These are phyloP conservation scores for Zangia roseola DNA, from an alignment of 768 basidiomycete genomes.

Conservation along the genomic window DNA sequence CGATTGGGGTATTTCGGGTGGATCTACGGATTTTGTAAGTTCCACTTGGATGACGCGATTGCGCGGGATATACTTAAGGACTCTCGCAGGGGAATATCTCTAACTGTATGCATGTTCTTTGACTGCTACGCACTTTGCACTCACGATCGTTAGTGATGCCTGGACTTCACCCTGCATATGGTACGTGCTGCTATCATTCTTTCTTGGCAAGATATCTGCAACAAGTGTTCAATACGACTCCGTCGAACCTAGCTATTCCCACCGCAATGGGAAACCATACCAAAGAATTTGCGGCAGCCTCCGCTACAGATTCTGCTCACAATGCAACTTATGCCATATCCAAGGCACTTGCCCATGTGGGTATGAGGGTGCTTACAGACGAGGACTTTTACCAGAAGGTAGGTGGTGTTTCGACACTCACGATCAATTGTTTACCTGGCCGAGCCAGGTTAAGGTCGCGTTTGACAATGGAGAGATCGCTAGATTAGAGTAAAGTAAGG, in stretches of 20 bases:
- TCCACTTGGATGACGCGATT: not conserved
- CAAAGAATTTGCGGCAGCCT: conserved; percentile 57
- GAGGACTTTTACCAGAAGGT: conserved; percentile 62
- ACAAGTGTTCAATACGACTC: not conserved
- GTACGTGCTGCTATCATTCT: conserved; percentile 15
- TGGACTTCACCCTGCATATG: conserved; percentile 69
- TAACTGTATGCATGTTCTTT: conserved; percentile 48
- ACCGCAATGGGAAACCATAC: conserved; percentile 84
- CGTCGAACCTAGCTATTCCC: conserved; percentile 65
- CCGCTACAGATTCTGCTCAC: conserved; percentile 60
- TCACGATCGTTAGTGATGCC: conserved; percentile 47
- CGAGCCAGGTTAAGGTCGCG: conserved; percentile 46
- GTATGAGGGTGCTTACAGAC: conserved; percentile 66
- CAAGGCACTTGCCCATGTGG: conserved; percentile 70
- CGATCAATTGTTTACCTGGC: not conserved
- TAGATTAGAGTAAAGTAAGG: no score
- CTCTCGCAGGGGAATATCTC: conserved; percentile 51
- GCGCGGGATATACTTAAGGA: not conserved
- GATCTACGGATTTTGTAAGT: conserved; percentile 83
- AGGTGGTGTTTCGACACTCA: not conserved
- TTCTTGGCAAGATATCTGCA: not conserved
- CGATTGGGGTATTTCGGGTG: conserved; percentile 63
- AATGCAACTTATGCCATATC: conserved; percentile 64
- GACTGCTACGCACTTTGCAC: no score
- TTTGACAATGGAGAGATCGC: no score